Evolutionary conservation across 2,329 filamentous ascomycete genomes (phyloP).

Genomic region (Arthrobotrys pseudoclavata): DNA sequence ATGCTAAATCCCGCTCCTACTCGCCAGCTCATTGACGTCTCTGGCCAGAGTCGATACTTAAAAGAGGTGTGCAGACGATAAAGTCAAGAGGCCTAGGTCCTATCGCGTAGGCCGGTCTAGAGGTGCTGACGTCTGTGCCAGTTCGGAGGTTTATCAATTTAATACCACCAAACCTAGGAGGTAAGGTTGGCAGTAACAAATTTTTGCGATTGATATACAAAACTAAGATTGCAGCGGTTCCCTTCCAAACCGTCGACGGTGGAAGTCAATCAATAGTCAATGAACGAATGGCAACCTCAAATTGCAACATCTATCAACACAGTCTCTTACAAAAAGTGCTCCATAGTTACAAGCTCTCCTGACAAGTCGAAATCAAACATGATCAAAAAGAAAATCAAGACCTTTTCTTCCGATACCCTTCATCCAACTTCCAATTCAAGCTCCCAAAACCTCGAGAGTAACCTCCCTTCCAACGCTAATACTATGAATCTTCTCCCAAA

Average conservation of each 20-base stretch:
- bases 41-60: neutral
- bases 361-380: neutral
- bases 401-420: neutral
- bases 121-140: too few relatives aligned
- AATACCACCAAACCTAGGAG: too few relatives aligned
- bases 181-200: too few relatives aligned
- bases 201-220: too few relatives aligned
- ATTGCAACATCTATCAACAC: conserved; percentile 28
- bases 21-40: neutral
- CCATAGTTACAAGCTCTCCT: neutral
- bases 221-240: too few relatives aligned
- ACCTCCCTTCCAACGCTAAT: conserved; percentile 31
- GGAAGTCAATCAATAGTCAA: too few relatives aligned
- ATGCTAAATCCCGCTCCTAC: neutral
- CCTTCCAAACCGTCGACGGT: too few relatives aligned
- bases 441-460: conserved; percentile 34
- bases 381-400: neutral
- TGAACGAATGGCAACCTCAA: neutral
- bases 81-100: too few relatives aligned
- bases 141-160: too few relatives aligned
- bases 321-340: neutral
- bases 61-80: too few relatives aligned
- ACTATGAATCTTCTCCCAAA: conserved; percentile 24
- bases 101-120: too few relatives aligned
- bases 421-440: neutral